phyloP scores from a whole-genome alignment of 1,284 basidiomycete genomes.

The Spongispora temasekensis region DNA sequence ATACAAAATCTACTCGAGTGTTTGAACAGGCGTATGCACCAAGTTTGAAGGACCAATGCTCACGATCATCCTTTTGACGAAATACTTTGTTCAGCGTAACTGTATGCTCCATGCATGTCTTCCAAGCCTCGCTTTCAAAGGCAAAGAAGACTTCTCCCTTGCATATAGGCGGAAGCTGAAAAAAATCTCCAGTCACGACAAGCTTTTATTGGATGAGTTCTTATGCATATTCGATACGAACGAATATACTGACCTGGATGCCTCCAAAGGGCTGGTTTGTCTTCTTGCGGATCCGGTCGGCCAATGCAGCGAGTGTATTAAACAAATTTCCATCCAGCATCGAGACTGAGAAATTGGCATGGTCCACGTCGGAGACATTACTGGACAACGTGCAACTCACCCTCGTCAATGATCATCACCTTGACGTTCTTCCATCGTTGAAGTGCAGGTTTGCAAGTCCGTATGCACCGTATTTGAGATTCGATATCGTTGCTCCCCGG shows the following conservation, averaged over 20 bases:
- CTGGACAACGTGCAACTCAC: conserved; percentile 37
- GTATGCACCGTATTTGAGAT: conserved; percentile 51
- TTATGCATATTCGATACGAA: background rate
- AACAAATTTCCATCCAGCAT: conserved; percentile 84
- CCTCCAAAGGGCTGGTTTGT: conserved; percentile 74
- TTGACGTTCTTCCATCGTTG: conserved; percentile 65
- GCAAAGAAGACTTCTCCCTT: conserved; percentile 51
- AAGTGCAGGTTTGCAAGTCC: conserved; percentile 57
- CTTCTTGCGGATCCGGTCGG: conserved; percentile 51
- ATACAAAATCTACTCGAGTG: conserved; percentile 54
- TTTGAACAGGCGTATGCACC: background rate
- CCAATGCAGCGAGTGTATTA: conserved; percentile 62
- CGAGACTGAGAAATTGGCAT: conserved; percentile 56
- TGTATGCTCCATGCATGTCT: conserved; percentile 62
- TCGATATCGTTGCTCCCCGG: conserved; percentile 61
- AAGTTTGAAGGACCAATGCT: conserved; percentile 8
- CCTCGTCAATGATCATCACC: conserved; percentile 83
- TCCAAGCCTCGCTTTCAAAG: conserved; percentile 81
- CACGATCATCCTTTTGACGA: conserved; percentile 53
- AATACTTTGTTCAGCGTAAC: conserved; percentile 81
- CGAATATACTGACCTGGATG: conserved; percentile 58
- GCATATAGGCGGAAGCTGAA: conserved; percentile 81
- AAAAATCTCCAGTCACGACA: conserved; percentile 86
- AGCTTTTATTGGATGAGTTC: conserved; percentile 40
- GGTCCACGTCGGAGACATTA: background rate